Conservation (phyloP, 1,139 yeast genomes). For the Scheffersomyces quercinus region DNA sequence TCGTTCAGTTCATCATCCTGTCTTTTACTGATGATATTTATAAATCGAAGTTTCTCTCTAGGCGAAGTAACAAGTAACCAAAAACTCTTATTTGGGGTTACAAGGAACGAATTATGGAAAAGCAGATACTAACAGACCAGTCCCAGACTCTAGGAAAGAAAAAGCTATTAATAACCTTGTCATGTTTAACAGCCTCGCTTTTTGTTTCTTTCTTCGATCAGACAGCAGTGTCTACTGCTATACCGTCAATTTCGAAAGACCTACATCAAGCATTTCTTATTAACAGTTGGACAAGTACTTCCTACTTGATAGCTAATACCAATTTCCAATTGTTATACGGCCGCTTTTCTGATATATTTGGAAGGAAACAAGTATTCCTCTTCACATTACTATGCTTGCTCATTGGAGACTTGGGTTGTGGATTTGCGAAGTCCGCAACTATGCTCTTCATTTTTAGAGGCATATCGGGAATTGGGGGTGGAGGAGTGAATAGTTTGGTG, state of each 20-base stretch:
- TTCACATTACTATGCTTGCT: constrained; percentile 35
- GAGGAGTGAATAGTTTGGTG: constrained; percentile 42
- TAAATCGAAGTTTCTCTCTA: too few species aligned
- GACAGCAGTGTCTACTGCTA: constrained; percentile 44
- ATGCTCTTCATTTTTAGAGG: constrained; percentile 44
- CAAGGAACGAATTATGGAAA: neutral
- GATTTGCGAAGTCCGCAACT: constrained; percentile 36
- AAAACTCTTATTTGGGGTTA: too few species aligned
- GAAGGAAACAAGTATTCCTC: constrained; percentile 42
- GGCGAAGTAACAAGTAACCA: too few species aligned
- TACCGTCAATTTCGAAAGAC: constrained; percentile 41
- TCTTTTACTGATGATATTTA: too few species aligned
- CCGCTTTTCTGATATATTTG: constrained; percentile 45
- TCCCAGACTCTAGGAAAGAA: neutral
- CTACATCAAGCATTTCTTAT: constrained; percentile 37
- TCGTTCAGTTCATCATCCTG: too few species aligned
- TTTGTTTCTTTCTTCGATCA: constrained; percentile 37
- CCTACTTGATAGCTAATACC: constrained; percentile 47
- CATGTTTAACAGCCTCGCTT: neutral
- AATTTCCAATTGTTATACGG: constrained; percentile 45
- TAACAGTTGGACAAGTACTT: constrained; percentile 47
- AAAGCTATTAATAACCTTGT: neutral
- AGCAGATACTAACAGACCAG: neutral
- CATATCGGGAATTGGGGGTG: constrained; percentile 46
- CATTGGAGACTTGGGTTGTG: constrained; percentile 44